Conservation (phyloP, 345 rosid genomes). For the Passiflora organensis region DNA sequence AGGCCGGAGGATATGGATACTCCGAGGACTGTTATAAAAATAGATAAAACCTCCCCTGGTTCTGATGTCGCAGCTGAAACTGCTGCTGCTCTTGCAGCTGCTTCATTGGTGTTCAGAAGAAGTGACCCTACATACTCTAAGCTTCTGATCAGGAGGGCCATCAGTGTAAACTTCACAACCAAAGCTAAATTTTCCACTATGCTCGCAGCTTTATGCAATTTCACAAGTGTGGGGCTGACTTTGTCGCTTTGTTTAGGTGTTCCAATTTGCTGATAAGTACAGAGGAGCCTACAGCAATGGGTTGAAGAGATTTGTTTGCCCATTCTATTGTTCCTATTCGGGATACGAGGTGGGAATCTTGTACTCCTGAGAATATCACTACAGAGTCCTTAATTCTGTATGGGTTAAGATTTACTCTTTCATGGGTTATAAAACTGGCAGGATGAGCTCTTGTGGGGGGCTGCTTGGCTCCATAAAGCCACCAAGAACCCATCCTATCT, state of each 20-base stretch:
- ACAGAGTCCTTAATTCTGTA: background rate
- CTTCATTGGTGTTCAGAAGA: slow-evolving; percentile 31
- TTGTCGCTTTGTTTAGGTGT: slow-evolving; percentile 30
- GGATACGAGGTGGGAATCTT: slow-evolving; percentile 50
- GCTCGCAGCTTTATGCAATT: too few relatives aligned
- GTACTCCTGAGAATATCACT: background rate
- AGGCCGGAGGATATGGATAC: slow-evolving; percentile 48
- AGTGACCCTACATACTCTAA: slow-evolving; percentile 24
- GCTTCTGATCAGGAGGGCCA: slow-evolving; percentile 22
- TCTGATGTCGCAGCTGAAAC: slow-evolving; percentile 38
- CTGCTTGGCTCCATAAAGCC: slow-evolving; percentile 34
- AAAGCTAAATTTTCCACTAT: background rate
- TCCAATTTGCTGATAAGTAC: slow-evolving; percentile 51
- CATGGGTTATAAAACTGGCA: slow-evolving; percentile 4
- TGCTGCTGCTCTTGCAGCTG: slow-evolving; percentile 35
- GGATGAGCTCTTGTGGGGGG: slow-evolving; percentile 34
- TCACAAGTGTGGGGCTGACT: background rate
- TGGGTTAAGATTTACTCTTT: background rate
- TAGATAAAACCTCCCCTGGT: slow-evolving; percentile 26
- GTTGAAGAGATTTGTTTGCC: slow-evolving; percentile 41
- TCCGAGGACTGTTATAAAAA: slow-evolving; percentile 23
- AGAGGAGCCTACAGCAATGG: slow-evolving; percentile 57
- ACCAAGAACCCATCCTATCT: slow-evolving; percentile 25
- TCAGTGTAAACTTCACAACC: slow-evolving; percentile 11
- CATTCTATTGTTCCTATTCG: slow-evolving; percentile 50